phyloP scores from a whole-genome alignment of 805 yeast genomes.

The Pichia ethanolica region DNA sequence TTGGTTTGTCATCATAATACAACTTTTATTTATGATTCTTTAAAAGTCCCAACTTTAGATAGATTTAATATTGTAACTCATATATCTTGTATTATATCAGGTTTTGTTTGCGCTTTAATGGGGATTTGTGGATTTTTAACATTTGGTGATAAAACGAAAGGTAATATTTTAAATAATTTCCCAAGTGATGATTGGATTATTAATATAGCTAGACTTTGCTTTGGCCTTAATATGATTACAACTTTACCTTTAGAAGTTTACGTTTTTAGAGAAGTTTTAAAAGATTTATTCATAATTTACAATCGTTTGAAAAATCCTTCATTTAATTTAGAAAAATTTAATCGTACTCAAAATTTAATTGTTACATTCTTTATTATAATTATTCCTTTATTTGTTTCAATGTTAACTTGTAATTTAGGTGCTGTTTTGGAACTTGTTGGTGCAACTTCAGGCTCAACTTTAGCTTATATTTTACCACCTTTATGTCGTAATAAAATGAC shows the following conservation, averaged over 20 bases:
- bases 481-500: slow-evolving; percentile 68
- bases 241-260: slow-evolving; percentile 87
- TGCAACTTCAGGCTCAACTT: slow-evolving; percentile 83
- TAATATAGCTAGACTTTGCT: slow-evolving; percentile 83
- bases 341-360: slow-evolving; percentile 45
- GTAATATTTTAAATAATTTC: slow-evolving; percentile 84
- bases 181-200: slow-evolving; percentile 65
- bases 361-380: slow-evolving; percentile 62
- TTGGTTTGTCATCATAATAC: slow-evolving; percentile 95
- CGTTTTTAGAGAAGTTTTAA: slow-evolving; percentile 82
- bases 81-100: slow-evolving; percentile 72
- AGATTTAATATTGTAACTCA: slow-evolving; percentile 76
- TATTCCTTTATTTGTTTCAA: slow-evolving; percentile 65
- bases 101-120: slow-evolving; percentile 68
- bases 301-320: slow-evolving; percentile 14
- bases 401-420: slow-evolving; percentile 82
- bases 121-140: slow-evolving; percentile 72
- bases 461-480: slow-evolving; percentile 92
- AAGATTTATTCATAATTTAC: slow-evolving; percentile 42
- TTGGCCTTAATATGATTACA: slow-evolving; percentile 88
- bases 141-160: slow-evolving; percentile 74
- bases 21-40: slow-evolving; percentile 78
- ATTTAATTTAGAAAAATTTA: slow-evolving; percentile 18
- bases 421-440: slow-evolving; percentile 86
- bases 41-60: slow-evolving; percentile 66